Conservation (phyloP, 345 rosid species). For the Eucalyptus albens region DNA sequence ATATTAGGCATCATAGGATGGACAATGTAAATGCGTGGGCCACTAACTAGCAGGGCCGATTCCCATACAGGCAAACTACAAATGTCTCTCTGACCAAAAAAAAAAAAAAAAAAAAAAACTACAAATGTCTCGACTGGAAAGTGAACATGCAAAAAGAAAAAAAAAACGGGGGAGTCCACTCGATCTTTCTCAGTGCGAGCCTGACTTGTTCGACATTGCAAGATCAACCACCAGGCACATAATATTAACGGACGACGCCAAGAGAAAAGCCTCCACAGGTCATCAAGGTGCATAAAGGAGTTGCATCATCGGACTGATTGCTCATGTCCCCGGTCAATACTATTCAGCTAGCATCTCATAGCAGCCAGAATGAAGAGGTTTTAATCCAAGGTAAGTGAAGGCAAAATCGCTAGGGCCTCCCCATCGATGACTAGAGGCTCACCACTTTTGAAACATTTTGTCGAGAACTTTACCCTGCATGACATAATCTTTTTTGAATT, state of each 20-base stretch:
- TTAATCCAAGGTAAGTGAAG: constrained; percentile 14
- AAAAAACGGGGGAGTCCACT: neutral
- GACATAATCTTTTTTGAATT: neutral
- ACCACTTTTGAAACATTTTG: constrained; percentile 61
- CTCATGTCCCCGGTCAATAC: neutral
- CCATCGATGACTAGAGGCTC: constrained; percentile 54
- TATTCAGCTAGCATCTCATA: neutral
- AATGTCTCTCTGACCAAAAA: neutral
- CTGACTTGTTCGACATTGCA: neutral
- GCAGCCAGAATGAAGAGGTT: neutral
- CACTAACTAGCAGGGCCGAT: neutral
- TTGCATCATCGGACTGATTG: neutral
- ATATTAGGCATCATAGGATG: neutral
- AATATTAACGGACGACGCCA: neutral
- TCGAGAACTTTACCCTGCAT: constrained; percentile 58
- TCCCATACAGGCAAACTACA: neutral
- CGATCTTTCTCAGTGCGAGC: neutral
- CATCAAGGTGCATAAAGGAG: neutral
- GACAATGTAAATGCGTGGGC: neutral
- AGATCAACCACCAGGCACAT: neutral
- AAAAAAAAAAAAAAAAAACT: neutral
- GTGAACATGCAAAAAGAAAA: neutral
- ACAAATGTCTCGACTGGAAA: neutral
- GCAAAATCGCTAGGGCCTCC: constrained; percentile 58
- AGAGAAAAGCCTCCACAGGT: neutral